Percentiles rank a stretch among this genome's conserved stretches.
These are phyloP conservation scores for Cornus kousa DNA, from an alignment of 148 eudicot genomes.

Conservation along the genomic window DNA sequence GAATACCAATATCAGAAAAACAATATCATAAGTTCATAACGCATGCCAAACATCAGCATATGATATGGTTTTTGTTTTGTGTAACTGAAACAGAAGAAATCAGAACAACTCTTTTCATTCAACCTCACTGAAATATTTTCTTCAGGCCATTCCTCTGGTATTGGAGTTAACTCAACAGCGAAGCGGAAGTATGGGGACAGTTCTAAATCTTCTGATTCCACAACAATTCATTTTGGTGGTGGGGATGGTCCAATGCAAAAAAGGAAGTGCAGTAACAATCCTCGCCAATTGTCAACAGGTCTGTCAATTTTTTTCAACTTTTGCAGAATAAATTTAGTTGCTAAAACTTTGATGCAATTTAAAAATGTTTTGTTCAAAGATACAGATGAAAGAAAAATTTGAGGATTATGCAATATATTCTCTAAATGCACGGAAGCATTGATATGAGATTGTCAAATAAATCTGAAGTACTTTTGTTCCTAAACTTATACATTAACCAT, in stretches of 20 bases:
- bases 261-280: constrained; percentile 11
- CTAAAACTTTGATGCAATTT: background rate
- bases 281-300: constrained; percentile 26
- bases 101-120: background rate
- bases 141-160: constrained; percentile 14
- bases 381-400: background rate
- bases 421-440: background rate
- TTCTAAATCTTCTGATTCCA: background rate
- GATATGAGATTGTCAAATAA: background rate
- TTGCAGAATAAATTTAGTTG: background rate
- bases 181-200: constrained; percentile 30
- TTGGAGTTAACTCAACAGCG: constrained; percentile 16
- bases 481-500: too few relatives aligned
- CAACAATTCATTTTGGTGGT: background rate
- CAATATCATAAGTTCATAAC: too few relatives aligned
- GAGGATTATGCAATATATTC: background rate
- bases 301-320: background rate
- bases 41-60: too few relatives aligned
- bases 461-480: background rate
- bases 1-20: too few relatives aligned
- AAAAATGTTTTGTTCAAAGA: background rate
- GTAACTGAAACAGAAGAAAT: too few relatives aligned
- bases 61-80: too few relatives aligned
- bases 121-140: background rate
- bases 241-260: constrained; percentile 11